phyloP scores from a whole-genome alignment of 1,284 basidiomycete genomes.

The Agroathelia rolfsii region DNA sequence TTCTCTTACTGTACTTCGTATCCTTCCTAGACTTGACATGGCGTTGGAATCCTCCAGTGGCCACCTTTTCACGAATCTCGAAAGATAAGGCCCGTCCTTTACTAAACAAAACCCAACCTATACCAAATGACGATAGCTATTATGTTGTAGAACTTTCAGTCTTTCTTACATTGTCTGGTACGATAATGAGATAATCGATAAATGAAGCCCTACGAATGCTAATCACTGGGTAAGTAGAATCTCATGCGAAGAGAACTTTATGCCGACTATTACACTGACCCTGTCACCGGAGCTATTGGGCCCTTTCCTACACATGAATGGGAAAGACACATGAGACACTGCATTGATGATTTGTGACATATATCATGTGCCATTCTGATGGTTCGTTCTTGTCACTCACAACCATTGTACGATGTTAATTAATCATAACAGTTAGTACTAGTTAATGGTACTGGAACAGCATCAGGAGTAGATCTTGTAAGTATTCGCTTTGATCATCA shows the following conservation, averaged over 20 bases:
- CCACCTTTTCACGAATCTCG: not conserved
- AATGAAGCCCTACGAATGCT: too few species aligned
- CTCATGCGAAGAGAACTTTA: too few species aligned
- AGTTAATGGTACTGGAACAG: not conserved
- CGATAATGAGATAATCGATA: too few species aligned
- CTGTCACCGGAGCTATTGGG: not conserved
- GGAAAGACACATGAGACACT: not conserved
- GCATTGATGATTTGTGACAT: conserved; percentile 1
- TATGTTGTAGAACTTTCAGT: conserved; percentile 1
- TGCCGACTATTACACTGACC: too few species aligned
- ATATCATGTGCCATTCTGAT: not conserved
- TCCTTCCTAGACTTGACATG: not conserved
- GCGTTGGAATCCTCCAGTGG: not conserved
- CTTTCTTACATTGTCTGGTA: conserved; percentile 6
- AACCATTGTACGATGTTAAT: too few species aligned
- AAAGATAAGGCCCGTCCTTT: conserved; percentile 1
- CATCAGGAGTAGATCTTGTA: not conserved
- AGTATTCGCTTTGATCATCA: too few species aligned
- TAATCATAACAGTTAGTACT: too few species aligned
- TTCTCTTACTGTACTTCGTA: too few species aligned
- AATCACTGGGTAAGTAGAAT: too few species aligned
- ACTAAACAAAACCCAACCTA: conserved; percentile 1
- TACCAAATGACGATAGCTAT: not conserved
- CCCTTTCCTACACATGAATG: not conserved
- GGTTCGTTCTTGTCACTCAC: too few species aligned